Percentiles rank a stretch among this genome's conserved stretches.
Evolutionary conservation across 257 asterid species (phyloP).

Genomic region (Solanum corneliomulleri): DNA sequence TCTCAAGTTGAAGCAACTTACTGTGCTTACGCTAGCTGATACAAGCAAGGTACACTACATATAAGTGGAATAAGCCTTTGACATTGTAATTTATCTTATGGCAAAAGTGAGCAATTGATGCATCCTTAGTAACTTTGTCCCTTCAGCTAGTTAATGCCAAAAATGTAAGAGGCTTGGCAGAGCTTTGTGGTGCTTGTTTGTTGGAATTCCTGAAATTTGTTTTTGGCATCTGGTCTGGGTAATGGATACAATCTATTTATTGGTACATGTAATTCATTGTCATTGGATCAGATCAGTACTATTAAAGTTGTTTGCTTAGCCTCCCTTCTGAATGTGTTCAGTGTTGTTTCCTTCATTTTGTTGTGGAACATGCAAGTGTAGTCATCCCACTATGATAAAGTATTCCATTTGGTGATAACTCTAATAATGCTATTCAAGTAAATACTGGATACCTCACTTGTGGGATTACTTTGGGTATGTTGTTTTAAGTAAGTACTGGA

Average conservation of each 20-base stretch:
- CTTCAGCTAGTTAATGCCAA: not conserved
- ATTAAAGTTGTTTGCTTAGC: not conserved
- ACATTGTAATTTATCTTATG: not conserved
- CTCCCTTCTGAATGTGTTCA: not conserved
- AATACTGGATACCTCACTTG: not conserved
- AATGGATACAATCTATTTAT: not conserved
- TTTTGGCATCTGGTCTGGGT: not conserved
- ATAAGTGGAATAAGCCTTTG: not conserved
- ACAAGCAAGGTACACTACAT: conserved; percentile 55
- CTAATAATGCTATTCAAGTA: not conserved
- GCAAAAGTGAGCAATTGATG: not conserved
- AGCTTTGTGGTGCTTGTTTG: not conserved
- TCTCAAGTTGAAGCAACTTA: conserved; percentile 92
- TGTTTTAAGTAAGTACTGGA: not conserved
- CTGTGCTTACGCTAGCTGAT: conserved; percentile 89
- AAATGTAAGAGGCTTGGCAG: not conserved
- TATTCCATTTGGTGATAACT: not conserved
- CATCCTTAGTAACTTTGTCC: not conserved
- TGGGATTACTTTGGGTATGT: not conserved
- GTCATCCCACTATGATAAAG: not conserved
- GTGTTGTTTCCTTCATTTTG: not conserved
- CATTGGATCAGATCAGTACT: not conserved
- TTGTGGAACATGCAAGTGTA: not conserved
- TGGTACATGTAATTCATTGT: not conserved
- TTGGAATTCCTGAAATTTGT: not conserved